Evolutionary conservation across 2,329 filamentous ascomycete species (phyloP).

Genomic region (Botrytis elliptica): DNA sequence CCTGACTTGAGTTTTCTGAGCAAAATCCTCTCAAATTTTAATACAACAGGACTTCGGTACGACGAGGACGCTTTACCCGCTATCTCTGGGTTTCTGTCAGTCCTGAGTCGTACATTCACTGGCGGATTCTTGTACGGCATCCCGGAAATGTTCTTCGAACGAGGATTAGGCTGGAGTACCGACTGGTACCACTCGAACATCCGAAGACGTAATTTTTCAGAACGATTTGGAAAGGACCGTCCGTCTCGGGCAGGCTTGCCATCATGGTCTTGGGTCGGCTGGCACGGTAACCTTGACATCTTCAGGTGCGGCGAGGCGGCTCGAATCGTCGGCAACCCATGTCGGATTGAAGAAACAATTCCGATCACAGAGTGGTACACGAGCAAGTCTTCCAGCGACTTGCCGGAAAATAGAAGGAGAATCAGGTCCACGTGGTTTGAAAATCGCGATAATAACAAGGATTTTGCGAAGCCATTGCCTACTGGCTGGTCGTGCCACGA

Average conservation of each 20-base stretch:
- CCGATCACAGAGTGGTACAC: neutral
- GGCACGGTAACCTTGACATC: accelerated
- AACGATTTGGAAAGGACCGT: neutral
- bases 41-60: neutral
- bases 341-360: neutral
- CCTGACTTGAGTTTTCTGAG: neutral
- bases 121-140: neutral
- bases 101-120: neutral
- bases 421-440: neutral
- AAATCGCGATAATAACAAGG: neutral
- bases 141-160: neutral
- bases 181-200: accelerated
- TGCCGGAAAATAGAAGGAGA: neutral
- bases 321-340: neutral
- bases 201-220: neutral
- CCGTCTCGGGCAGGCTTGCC: neutral
- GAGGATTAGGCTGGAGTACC: neutral
- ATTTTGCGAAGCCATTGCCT: neutral
- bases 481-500: neutral
- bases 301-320: neutral
- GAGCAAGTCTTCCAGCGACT: neutral
- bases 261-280: neutral
- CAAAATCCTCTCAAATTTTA: neutral
- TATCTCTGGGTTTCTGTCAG: neutral
- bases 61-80: neutral